Evolutionary conservation across 2,329 filamentous ascomycete genomes (phyloP), one percentile per base, ranked within the genome.

Genomic region (Paecilomyces variotii): DNA sequence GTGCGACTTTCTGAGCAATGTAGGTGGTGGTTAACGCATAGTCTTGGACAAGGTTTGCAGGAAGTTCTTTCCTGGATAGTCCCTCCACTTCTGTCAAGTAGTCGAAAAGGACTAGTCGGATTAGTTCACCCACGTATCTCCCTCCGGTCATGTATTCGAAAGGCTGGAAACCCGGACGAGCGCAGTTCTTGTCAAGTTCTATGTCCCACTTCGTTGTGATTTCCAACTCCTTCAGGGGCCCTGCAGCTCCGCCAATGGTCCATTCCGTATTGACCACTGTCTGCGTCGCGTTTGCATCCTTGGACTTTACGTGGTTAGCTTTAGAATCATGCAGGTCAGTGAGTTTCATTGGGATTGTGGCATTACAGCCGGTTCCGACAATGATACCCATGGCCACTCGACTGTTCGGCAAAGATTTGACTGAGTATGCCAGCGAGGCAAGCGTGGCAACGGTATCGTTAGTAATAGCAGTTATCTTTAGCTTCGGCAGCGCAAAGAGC

Each of bases 81-180:
- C 69, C 63, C 2, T 74, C 58, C 12, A 83, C 64, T 10, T 67
- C 76, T 10, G 76, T 80, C 66, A 88, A 72, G 66, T 88, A 87
- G 67, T 90, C 86, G 49, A 86, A 72, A 57, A 91, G 79, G 61
- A 89, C 84, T 58, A 91, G 78, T 27, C 89, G 84, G 26, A 87
- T 86, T 10, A 92, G 82, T 72, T 92, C 89, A 55, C 89, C 89
- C 3, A 92, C 80, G 68, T 92, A 92, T 49, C 89, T 80, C 2
- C 89, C 89, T 2, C 88, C 84, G 0, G 88, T 91, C 87, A 93
- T 90, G 73, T 92, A 93, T 69, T 94, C 90, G 24, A 93, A 82
- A 0, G 89, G 89, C 63, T 93, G 89, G 65, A 93, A 91, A 0
- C 89, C 89, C 0, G 89, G 87, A 5, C 78, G 79, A 65, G 90